Evolutionary conservation across 495 filamentous ascomycete genomes (phyloP), one percentile per base, ranked within the genome.

Genomic region (Monascus purpureus): DNA sequence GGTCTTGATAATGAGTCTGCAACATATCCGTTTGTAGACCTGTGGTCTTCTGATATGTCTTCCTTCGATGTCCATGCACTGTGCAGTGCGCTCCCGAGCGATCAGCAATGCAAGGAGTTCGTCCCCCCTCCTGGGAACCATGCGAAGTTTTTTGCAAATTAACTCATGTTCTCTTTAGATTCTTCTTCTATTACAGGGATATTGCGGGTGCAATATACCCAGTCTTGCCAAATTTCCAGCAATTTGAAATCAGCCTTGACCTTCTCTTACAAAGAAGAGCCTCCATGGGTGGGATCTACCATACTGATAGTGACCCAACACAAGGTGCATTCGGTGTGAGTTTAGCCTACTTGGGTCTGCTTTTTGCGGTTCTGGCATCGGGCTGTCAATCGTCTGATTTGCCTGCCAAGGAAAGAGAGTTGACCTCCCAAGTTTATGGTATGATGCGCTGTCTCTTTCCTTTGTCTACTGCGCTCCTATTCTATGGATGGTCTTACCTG

Each of bases 201-300:
- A 81, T 82, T 3, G 70, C 81, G 1, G 78, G 82, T n/a, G 77
- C 81, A 3, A 80, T 87, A 32, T 92, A 82, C 61, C 79, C 81
- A 8, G 81, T 82, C 8, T 63, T 92, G 15, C 72, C 77, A 33
- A 78, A 87, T 44, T 65, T 82, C 15, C 67, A 69, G 27, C 62
- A 70, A 25, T 74, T 92, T 28, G 79, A 86, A 46, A 68, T 70
- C 12, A 73, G 69, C 25, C 60, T 88, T 5, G 68, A 77, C 41
- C 59, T 73, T 14, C 73, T 87, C 33, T 55, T 88, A 11, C 70
- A 72, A 38, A 77, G 73, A 38, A 59, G 82, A 31, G 65, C 67
- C 5, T 29, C 57, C 46, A 60, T 47, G 50, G 65, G 49, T 49
- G 68, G 45, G 42, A 50, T 55, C 6, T 57, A 63, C 28, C 37